These are phyloP conservation scores for Aspergillus terreus DNA, from an alignment of 2,329 filamentous ascomycete species.

Conservation along the genomic window DNA sequence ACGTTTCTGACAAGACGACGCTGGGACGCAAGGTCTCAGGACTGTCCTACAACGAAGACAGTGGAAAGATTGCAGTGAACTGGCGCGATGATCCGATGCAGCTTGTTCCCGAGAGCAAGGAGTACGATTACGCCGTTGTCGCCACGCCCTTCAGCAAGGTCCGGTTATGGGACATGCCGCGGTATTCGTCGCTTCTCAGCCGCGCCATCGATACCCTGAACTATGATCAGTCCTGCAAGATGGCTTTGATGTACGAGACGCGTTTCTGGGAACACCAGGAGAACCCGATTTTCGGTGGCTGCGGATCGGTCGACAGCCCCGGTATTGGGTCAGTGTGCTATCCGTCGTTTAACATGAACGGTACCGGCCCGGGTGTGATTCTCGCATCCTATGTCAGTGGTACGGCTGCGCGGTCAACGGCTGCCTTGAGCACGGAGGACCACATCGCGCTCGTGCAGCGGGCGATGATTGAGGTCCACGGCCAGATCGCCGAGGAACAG, in stretches of 20 bases:
- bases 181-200: slow-evolving; percentile 48
- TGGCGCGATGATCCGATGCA: slow-evolving; percentile 47
- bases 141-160: slow-evolving; percentile 63
- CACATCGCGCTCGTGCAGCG: slow-evolving; percentile 62
- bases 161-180: slow-evolving; percentile 58
- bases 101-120: slow-evolving; percentile 43
- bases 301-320: slow-evolving; percentile 25
- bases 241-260: slow-evolving; percentile 65
- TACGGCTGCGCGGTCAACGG: slow-evolving; percentile 20
- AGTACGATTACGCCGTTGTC: slow-evolving; percentile 66
- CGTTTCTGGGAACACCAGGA: slow-evolving; percentile 57
- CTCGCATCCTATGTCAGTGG: slow-evolving; percentile 44
- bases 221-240: slow-evolving; percentile 51
- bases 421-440: slow-evolving; percentile 25
- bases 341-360: slow-evolving; percentile 34
- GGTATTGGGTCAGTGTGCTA: slow-evolving; percentile 35
- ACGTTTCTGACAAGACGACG: slow-evolving; percentile 55
- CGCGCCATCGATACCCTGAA: slow-evolving; percentile 49
- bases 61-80: slow-evolving; percentile 54
- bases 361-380: slow-evolving; percentile 32
- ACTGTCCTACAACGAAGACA: slow-evolving; percentile 50
- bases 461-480: slow-evolving; percentile 66
- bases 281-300: slow-evolving; percentile 59
- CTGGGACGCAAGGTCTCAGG: slow-evolving; percentile 57
- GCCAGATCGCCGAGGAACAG: slow-evolving; percentile 55